Evolutionary conservation across 2,329 filamentous ascomycete species (phyloP), one percentile per base, ranked within the genome.

Genomic region (Botryotinia narcissicola): DNA sequence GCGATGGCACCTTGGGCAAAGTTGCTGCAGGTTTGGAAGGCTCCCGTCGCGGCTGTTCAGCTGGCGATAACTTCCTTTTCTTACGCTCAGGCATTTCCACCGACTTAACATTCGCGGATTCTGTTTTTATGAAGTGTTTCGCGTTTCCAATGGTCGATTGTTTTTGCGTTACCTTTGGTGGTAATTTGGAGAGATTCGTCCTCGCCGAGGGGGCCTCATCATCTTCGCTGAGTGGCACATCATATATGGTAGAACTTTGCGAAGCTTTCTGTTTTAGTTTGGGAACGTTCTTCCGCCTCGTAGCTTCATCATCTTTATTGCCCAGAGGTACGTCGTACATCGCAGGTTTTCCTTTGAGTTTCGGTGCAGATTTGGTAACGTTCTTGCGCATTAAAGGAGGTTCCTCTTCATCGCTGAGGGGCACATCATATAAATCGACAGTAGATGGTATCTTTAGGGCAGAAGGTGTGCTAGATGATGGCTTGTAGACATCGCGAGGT

Each of bases 11-110:
- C 29, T 75, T 76, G 57, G 61, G n/a, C 6, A 74, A 75, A 16
- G 44, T 35, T 35, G 68, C 73, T 67, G 42, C n/a, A 32, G 71
- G 48, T 14, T 40, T 48, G 59, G 73, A 66, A 37, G 51, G 42
- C 37, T 73, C 75, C 51, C 59, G 71, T 42, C 61, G 61, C 20
- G 46, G 44, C 40, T 32, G 72, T 20, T 63, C 72, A 22, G 66
- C 57, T 46, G 78, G 78, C 22, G 78, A 80, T 16, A 81, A 59
- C 59, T 79, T 80, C 35, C 76, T 71, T 37, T 76, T 78, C 68
- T 80, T 80, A 51, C 75, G 76, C n/a, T 75, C 77, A 48, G 71
- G 73, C 20, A 48, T 57, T 35, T 74, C 74, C 16, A 71, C 74
- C 42, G 32, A 32, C 40, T 59, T 46, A 18, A 18, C 29, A 32